Percentiles rank a stretch among this genome's conserved stretches.
phyloP scores from a whole-genome alignment of 2,329 filamentous ascomycete species.

The Calonectria honghensis region DNA sequence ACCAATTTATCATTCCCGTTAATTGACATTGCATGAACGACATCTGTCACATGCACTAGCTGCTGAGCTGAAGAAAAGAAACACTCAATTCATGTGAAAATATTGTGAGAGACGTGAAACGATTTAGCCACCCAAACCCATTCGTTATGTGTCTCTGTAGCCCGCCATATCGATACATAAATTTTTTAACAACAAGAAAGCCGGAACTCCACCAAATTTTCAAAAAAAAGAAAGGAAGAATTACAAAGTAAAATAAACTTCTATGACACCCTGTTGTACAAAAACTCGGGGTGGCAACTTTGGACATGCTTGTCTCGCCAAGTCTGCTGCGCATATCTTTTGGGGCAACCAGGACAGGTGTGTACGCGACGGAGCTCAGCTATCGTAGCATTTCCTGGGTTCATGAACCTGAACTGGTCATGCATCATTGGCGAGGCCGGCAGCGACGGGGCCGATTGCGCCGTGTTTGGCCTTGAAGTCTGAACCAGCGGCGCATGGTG shows the following conservation, averaged over 20 bases:
- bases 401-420: background rate
- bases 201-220: background rate
- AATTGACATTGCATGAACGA: background rate
- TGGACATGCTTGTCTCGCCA: background rate
- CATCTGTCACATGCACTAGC: background rate
- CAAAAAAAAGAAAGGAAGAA: background rate
- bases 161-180: background rate
- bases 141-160: background rate
- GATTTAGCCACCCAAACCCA: background rate
- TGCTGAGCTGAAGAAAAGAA: background rate
- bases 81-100: background rate
- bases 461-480: background rate
- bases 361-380: background rate
- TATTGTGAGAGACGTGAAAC: background rate
- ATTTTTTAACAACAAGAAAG: background rate
- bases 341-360: background rate
- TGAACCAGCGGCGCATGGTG: background rate
- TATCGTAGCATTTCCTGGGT: background rate
- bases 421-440: background rate
- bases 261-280: background rate
- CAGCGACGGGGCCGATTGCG: background rate
- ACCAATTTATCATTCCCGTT: background rate
- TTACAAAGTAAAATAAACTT: no score
- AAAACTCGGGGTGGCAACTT: background rate
- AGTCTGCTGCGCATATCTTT: background rate